A percentile compares a stretch with the other conserved stretches of the same genome.
Evolutionary conservation across 2,329 filamentous ascomycete species (phyloP).

Genomic region (Rutstroemia sp.): DNA sequence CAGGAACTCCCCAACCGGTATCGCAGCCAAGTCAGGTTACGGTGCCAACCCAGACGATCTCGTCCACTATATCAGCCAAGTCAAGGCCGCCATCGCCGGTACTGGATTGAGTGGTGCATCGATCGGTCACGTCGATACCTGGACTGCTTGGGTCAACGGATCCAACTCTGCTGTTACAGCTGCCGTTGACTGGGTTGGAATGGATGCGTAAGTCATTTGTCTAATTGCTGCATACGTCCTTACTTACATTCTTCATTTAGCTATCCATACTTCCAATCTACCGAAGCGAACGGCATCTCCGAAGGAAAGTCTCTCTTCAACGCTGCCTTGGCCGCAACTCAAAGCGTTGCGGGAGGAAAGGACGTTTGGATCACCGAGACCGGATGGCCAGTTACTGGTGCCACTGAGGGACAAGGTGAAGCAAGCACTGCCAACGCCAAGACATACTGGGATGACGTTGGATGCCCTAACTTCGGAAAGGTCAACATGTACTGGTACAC

Average conservation of each 20-base stretch:
- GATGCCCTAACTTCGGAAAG: slow-evolving; percentile 60
- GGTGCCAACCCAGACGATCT: slow-evolving; percentile 58
- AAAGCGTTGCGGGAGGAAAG: slow-evolving; percentile 54
- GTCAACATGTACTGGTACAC: slow-evolving; percentile 72
- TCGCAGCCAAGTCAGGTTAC: slow-evolving; percentile 51
- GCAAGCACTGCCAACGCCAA: slow-evolving; percentile 62
- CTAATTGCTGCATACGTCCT: too few relatives aligned
- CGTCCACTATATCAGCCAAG: slow-evolving; percentile 62
- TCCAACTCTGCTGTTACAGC: slow-evolving; percentile 65
- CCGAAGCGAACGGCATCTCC: slow-evolving; percentile 56
- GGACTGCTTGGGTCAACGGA: slow-evolving; percentile 69
- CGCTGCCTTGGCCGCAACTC: slow-evolving; percentile 54
- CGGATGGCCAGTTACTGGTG: slow-evolving; percentile 73
- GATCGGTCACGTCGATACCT: slow-evolving; percentile 85
- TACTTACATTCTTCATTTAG: not conserved
- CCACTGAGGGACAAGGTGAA: slow-evolving; percentile 52
- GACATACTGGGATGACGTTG: slow-evolving; percentile 74
- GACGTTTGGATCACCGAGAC: slow-evolving; percentile 83
- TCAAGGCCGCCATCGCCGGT: slow-evolving; percentile 54
- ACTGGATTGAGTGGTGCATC: slow-evolving; percentile 50
- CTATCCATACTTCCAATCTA: slow-evolving; percentile 76
- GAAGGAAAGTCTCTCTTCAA: slow-evolving; percentile 61
- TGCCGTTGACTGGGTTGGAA: slow-evolving; percentile 69
- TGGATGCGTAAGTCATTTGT: slow-evolving; percentile 51
- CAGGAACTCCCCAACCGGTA: slow-evolving; percentile 65